Conservation (phyloP, 2,329 filamentous ascomycete species). For the Cercospora sojina region DNA sequence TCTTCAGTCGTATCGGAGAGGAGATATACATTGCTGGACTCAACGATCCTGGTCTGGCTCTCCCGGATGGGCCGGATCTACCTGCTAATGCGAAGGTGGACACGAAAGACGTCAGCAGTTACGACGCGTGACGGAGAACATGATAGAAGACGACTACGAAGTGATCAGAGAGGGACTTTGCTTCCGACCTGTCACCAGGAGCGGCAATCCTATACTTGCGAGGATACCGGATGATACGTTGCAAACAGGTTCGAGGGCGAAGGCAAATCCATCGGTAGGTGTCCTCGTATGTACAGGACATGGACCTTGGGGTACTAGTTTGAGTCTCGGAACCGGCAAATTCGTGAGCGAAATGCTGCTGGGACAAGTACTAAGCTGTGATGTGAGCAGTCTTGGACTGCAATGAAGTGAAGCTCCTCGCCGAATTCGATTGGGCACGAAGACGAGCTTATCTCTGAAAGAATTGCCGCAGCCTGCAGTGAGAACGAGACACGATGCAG, state of each 20-base stretch:
- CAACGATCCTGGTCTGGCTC: slow-evolving; percentile 59
- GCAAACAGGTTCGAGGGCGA: slow-evolving; percentile 47
- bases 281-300: slow-evolving; percentile 83
- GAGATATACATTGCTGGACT: slow-evolving; percentile 73
- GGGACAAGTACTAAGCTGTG: slow-evolving; percentile 48
- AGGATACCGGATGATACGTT: slow-evolving; percentile 54
- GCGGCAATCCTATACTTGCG: slow-evolving; percentile 63
- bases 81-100: slow-evolving; percentile 54
- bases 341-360: slow-evolving; percentile 66
- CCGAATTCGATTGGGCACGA: not conserved
- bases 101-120: slow-evolving; percentile 51
- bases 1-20: slow-evolving; percentile 65
- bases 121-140: slow-evolving; percentile 48
- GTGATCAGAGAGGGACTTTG: slow-evolving; percentile 66
- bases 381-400: slow-evolving; percentile 54
- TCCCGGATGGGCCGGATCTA: slow-evolving; percentile 61
- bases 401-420: not conserved
- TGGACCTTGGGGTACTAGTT: slow-evolving; percentile 99
- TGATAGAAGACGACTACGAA: slow-evolving; percentile 58
- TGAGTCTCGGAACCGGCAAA: slow-evolving; percentile 73
- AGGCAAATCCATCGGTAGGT: slow-evolving; percentile 56
- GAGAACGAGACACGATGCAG: not conserved
- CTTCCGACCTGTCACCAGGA: slow-evolving; percentile 67
- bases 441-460: not conserved
- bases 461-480: not conserved